A percentile compares a stretch with the other conserved stretches of the same genome.
These are phyloP conservation scores for Bocquillonia castaneifolia DNA, from an alignment of 441 rosid genomes.

Conservation along the genomic window DNA sequence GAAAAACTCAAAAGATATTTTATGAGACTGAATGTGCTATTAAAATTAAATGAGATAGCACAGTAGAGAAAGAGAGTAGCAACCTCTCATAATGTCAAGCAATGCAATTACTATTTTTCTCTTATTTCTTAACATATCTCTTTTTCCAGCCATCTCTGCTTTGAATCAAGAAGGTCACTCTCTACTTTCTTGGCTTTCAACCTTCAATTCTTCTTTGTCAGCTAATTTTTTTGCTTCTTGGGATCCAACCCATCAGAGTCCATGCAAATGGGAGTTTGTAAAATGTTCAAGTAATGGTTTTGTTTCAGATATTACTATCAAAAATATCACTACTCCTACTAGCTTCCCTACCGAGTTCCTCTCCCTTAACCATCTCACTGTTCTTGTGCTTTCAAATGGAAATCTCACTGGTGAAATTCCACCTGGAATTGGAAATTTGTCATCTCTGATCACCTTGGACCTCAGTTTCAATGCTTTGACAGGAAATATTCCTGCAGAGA, in stretches of 20 bases:
- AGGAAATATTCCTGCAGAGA: slow-evolving; percentile 48
- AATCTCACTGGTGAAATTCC: slow-evolving; percentile 62
- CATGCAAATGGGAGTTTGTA: slow-evolving; percentile 61
- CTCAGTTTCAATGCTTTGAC: slow-evolving; percentile 56
- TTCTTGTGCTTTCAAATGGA: slow-evolving; percentile 45
- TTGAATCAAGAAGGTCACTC: slow-evolving; percentile 65
- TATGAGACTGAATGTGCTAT: slow-evolving; percentile 18
- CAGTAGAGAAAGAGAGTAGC: slow-evolving; percentile 33
- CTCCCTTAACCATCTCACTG: slow-evolving; percentile 39
- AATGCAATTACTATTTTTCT: slow-evolving; percentile 41
- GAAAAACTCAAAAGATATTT: slow-evolving; percentile 3
- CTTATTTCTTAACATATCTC: slow-evolving; percentile 39
- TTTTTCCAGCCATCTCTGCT: slow-evolving; percentile 42
- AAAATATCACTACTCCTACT: slow-evolving; percentile 37
- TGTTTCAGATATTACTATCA: slow-evolving; percentile 42
- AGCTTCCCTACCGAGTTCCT: slow-evolving; percentile 50
- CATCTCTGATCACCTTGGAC: slow-evolving; percentile 47
- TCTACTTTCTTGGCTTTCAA: slow-evolving; percentile 67
- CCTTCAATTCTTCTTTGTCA: slow-evolving; percentile 47
- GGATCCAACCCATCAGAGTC: slow-evolving; percentile 49
- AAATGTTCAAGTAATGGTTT: slow-evolving; percentile 41
- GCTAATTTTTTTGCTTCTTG: slow-evolving; percentile 58
- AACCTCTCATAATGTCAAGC: slow-evolving; percentile 43
- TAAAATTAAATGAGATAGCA: slow-evolving; percentile 35
- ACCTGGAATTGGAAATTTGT: slow-evolving; percentile 41